A percentile compares a stretch with the other conserved stretches of the same genome.
Evolutionary conservation across 495 filamentous ascomycete genomes (phyloP).

Genomic region (Poronia punctata): DNA sequence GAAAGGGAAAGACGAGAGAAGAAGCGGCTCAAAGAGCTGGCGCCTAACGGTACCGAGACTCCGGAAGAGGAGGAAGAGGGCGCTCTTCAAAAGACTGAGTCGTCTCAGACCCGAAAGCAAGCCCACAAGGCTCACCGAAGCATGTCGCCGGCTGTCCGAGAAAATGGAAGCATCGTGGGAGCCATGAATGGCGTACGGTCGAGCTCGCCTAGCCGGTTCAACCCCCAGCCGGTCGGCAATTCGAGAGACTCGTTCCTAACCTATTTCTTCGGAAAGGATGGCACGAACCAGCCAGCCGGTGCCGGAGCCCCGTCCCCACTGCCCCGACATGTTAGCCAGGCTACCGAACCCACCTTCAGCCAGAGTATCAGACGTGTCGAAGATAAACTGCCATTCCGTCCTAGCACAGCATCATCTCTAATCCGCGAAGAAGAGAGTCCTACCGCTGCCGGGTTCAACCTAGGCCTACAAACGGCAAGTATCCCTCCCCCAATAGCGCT

Average conservation of each 20-base stretch:
- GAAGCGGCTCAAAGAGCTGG: constrained; percentile 71
- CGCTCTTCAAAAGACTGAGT: constrained; percentile 50
- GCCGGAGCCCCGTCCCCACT: constrained; percentile 32
- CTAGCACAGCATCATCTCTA: constrained; percentile 21
- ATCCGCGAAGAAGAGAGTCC: constrained; percentile 29
- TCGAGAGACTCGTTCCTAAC: constrained; percentile 87
- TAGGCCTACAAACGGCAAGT: constrained; percentile 19
- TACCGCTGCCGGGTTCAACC: constrained; percentile 30
- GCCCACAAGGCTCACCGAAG: constrained; percentile 58
- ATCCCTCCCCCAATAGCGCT: background rate
- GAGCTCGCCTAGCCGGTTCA: constrained; percentile 55
- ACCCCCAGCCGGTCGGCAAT: constrained; percentile 36
- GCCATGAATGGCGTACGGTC: constrained; percentile 62
- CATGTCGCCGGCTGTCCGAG: constrained; percentile 72
- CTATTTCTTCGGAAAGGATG: constrained; percentile 98
- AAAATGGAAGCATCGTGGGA: constrained; percentile 54
- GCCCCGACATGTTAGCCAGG: constrained; percentile 63
- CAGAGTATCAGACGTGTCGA: constrained; percentile 78
- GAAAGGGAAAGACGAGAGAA: constrained; percentile 79
- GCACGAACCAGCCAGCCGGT: constrained; percentile 42
- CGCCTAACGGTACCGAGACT: constrained; percentile 66
- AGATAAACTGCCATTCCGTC: constrained; percentile 42
- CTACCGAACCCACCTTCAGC: constrained; percentile 70
- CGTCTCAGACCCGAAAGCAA: constrained; percentile 30
- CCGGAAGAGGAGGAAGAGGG: constrained; percentile 70